phyloP scores from a whole-genome alignment of 139 green algal species.

The Protoeuglena noctilucae region DNA sequence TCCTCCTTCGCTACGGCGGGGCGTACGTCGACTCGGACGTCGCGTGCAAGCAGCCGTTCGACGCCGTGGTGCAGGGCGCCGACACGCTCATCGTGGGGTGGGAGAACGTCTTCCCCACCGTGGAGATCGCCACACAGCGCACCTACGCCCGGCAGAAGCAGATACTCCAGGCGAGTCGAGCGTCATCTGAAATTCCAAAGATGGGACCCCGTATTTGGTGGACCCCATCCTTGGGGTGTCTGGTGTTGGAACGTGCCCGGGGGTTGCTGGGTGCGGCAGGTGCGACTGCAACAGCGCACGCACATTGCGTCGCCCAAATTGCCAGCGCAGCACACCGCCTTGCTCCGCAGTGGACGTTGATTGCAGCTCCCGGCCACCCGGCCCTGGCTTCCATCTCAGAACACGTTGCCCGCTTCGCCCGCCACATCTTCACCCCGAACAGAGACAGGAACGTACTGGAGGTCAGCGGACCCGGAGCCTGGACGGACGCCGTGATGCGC shows the following conservation, averaged over 20 bases:
- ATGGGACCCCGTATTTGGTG: no score
- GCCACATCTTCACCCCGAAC: background rate
- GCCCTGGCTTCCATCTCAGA: background rate
- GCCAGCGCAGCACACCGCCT: no score
- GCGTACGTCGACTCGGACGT: background rate
- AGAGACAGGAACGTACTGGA: background rate
- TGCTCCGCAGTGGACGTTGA: background rate
- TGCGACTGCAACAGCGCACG: background rate
- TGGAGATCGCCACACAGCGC: background rate
- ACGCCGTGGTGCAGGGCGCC: background rate
- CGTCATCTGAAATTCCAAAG: no score
- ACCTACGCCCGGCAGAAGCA: background rate
- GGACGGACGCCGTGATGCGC: background rate
- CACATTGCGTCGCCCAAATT: no score
- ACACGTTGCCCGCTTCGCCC: background rate
- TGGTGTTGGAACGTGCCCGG: no score
- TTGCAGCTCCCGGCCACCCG: background rate
- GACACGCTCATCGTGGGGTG: background rate
- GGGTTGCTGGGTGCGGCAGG: no score
- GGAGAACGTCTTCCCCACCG: background rate
- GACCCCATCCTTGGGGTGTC: no score
- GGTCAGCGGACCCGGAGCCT: background rate
- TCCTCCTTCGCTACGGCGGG: background rate
- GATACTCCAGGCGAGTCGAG: no score
- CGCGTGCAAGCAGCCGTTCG: background rate